Evolutionary conservation across 2,329 filamentous ascomycete species (phyloP), one percentile per base, ranked within the genome.

Genomic region (Catunica adiposa): DNA sequence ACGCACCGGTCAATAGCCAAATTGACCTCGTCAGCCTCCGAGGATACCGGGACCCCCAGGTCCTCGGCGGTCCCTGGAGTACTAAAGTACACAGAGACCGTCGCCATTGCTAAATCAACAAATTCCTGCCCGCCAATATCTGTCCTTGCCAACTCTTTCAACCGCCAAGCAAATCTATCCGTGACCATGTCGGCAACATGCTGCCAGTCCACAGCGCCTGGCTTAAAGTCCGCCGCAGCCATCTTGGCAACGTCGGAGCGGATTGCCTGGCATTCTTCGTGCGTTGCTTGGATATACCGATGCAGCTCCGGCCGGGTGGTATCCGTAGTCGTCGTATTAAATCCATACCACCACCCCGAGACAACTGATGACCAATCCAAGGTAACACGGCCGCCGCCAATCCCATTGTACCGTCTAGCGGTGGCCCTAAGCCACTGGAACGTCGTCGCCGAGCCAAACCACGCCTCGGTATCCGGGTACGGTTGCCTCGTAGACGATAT

Each of bases 101-200:
- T 63, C 15, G 62, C 61, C 51, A 70, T 66, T 1, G 75, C 42
- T 60, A 71, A 67, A 2, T 61, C 59, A 15, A 65, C 60, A 25
- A 75, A 67, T 1, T 62, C 20, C 6, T 61, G 57, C 2, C 66
- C 60, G 0, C 66, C 61, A 3, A 64, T 59, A 1, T 63, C 61
- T 1, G 60, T 51, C 1, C 61, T 61, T 3, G 63, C 64, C 61
- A 78, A 67, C 3, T 69, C 63, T 2, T 61, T 61, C 26, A 89
- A 66, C 23, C 79, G 70, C 31, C 75, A 68, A 3, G 74, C 73
- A 61, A 83, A 87, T 1, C 84, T 74, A 3, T 70, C 64, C 3
- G 86, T 71, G 3, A 89, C 69, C 71, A 84, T 73, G 61, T 89
- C 85, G 0, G 75, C 72, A 1, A 84, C 69, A 0, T 68, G 73